Evolutionary conservation across 2,329 filamentous ascomycete species (phyloP).

Genomic region (Aspergillaceae sp.): DNA sequence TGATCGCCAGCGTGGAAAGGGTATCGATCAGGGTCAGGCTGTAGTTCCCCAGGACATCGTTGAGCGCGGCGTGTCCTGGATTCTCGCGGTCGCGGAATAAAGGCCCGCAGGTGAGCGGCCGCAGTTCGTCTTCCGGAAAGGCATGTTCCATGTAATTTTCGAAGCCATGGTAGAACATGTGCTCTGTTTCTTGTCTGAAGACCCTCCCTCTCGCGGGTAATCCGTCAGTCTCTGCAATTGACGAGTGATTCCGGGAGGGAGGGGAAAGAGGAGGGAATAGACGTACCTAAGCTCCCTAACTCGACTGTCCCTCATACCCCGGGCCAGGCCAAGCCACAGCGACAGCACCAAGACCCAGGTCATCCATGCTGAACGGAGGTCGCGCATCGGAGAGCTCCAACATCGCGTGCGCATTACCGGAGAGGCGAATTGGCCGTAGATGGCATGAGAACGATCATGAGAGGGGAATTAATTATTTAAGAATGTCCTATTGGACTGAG

Average conservation of each 20-base stretch:
- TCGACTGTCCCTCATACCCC: constrained; percentile 29
- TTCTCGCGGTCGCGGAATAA: constrained; percentile 75
- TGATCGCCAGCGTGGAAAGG: constrained; percentile 82
- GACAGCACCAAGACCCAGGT: constrained; percentile 24
- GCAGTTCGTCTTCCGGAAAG: constrained; percentile 92
- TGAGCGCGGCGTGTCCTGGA: constrained; percentile 72
- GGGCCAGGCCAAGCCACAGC: constrained; percentile 26
- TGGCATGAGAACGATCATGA: constrained; percentile 14
- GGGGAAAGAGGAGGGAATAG: neutral
- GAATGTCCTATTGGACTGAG: too few relatives aligned
- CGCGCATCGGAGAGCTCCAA: constrained; percentile 29
- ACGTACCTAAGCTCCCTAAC: constrained; percentile 29
- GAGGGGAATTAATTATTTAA: too few relatives aligned
- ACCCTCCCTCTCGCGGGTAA: too few relatives aligned
- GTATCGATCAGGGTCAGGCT: constrained; percentile 93
- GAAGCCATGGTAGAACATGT: constrained; percentile 95
- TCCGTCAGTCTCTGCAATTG: too few relatives aligned
- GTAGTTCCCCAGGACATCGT: constrained; percentile 95
- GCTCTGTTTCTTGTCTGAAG: constrained; percentile 38
- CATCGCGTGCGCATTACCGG: constrained; percentile 36
- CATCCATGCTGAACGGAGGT: constrained; percentile 25
- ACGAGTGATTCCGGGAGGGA: neutral
- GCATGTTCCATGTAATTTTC: constrained; percentile 90
- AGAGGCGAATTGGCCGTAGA: constrained; percentile 15
- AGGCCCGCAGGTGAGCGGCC: constrained; percentile 74